A percentile compares a stretch with the other conserved stretches of the same genome.
Conservation (phyloP, 177 flowering plant species). For the Vitis hybrid region DNA sequence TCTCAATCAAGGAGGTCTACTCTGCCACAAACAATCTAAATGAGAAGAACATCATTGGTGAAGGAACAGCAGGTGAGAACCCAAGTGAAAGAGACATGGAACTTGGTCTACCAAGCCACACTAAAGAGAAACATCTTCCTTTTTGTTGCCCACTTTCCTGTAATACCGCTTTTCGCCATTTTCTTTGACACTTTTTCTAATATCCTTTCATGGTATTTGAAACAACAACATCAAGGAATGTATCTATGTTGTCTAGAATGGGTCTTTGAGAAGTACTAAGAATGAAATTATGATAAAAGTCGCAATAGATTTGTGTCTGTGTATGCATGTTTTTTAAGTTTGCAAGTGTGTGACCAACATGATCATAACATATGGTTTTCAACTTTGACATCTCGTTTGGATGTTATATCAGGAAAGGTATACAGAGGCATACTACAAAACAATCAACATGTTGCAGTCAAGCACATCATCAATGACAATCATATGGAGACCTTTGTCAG, state of each 20-base stretch:
- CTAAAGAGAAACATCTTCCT: too few relatives aligned
- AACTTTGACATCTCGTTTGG: background rate
- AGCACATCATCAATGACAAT: conserved; percentile 44
- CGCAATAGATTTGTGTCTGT: background rate
- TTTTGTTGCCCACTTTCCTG: too few relatives aligned
- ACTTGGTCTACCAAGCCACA: too few relatives aligned
- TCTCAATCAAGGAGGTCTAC: conserved; percentile 18
- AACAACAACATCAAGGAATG: too few relatives aligned
- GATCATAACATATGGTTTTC: background rate
- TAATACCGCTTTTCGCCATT: too few relatives aligned
- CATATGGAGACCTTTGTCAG: conserved; percentile 45
- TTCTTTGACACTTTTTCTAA: too few relatives aligned
- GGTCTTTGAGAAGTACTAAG: too few relatives aligned
- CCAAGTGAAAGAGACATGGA: background rate
- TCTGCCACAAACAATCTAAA: conserved; percentile 23
- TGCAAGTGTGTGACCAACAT: too few relatives aligned
- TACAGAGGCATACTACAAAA: conserved; percentile 42
- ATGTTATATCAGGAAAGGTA: conserved; percentile 42
- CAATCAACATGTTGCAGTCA: conserved; percentile 38
- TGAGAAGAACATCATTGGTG: conserved; percentile 19
- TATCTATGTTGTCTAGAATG: too few relatives aligned
- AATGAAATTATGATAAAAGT: background rate
- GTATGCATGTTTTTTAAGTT: too few relatives aligned
- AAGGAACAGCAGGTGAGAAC: conserved; percentile 26
- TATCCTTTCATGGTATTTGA: too few relatives aligned